Evolutionary conservation across 768 basidiomycete species (phyloP).

Genomic region (Sutorius australiensis): DNA sequence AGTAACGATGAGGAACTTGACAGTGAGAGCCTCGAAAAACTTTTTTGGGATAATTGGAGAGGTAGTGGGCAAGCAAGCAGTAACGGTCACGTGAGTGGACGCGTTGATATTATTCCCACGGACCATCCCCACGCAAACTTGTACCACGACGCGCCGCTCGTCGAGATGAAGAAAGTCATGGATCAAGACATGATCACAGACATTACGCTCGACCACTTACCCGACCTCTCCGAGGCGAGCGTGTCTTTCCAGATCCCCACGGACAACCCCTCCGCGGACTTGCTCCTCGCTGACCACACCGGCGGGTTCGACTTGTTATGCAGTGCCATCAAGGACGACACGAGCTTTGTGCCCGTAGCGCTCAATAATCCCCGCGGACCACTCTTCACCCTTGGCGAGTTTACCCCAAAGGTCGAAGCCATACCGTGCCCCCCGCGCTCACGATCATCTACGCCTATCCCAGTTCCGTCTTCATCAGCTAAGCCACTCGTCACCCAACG

Average conservation of each 20-base stretch:
- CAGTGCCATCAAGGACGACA: conserved; percentile 25
- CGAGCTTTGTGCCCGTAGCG: conserved; percentile 37
- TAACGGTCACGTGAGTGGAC: conserved; percentile 26
- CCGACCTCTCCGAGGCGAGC: conserved; percentile 45
- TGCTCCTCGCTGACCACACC: conserved; percentile 41
- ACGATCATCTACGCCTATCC: conserved; percentile 10
- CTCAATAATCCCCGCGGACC: conserved; percentile 27
- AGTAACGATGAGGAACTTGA: background rate
- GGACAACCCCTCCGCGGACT: conserved; percentile 28
- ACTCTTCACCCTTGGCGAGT: conserved; percentile 37
- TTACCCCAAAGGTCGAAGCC: conserved; percentile 37
- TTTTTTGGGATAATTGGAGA: background rate
- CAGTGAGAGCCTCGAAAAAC: background rate
- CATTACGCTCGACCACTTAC: conserved; percentile 51
- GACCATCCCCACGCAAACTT: background rate
- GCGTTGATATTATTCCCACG: conserved; percentile 29
- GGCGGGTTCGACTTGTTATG: conserved; percentile 39
- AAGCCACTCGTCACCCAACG: conserved; percentile 12
- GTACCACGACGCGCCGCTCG: background rate
- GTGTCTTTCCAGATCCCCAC: conserved; percentile 50
- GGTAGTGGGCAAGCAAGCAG: background rate
- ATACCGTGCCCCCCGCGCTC: conserved; percentile 1
- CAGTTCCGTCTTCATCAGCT: conserved; percentile 8
- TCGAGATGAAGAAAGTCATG: background rate
- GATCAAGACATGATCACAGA: conserved; percentile 30